Percentiles rank a stretch among this genome's conserved stretches.
These are phyloP conservation scores for Phytopythium vexans DNA, from an alignment of 352 stramenopile genomes.

Conservation along the genomic window DNA sequence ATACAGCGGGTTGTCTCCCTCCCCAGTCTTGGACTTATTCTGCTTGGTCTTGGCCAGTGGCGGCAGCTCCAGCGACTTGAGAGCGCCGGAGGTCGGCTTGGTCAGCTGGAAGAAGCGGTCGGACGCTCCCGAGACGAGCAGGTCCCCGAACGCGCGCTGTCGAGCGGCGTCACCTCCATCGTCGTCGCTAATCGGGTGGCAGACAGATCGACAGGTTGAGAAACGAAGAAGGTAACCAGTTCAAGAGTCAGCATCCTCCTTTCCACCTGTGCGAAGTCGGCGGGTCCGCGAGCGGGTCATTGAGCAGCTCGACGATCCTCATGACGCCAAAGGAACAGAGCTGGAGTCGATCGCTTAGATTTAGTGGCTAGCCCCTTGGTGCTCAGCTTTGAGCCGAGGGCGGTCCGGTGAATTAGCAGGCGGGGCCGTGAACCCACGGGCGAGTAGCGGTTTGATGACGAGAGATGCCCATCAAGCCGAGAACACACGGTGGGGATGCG, in stretches of 20 bases:
- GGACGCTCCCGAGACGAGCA: not conserved
- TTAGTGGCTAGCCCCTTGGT: too few species aligned
- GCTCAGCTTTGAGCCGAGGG: too few species aligned
- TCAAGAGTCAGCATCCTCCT: not conserved
- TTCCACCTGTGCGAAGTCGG: not conserved
- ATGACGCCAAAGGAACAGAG: not conserved
- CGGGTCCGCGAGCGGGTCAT: slow-evolving; percentile 1
- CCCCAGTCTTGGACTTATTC: not conserved
- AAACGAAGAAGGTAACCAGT: too few species aligned
- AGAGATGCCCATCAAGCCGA: too few species aligned
- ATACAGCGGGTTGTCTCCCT: slow-evolving; percentile 3
- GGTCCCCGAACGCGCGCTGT: slow-evolving; percentile 6
- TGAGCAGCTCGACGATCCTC: slow-evolving; percentile 10
- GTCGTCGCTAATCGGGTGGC: not conserved
- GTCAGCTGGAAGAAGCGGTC: slow-evolving; percentile 1
- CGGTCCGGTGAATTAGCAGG: too few species aligned
- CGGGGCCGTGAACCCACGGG: too few species aligned
- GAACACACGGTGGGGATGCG: too few species aligned
- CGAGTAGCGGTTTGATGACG: too few species aligned
- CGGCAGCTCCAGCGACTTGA: not conserved
- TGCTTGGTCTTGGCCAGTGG: not conserved
- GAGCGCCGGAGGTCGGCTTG: not conserved
- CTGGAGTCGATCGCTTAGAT: too few species aligned
- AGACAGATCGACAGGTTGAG: not conserved
- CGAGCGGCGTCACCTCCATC: not conserved